Conservation (phyloP, 805 yeast species). For the Maudiozyma barnettii region DNA sequence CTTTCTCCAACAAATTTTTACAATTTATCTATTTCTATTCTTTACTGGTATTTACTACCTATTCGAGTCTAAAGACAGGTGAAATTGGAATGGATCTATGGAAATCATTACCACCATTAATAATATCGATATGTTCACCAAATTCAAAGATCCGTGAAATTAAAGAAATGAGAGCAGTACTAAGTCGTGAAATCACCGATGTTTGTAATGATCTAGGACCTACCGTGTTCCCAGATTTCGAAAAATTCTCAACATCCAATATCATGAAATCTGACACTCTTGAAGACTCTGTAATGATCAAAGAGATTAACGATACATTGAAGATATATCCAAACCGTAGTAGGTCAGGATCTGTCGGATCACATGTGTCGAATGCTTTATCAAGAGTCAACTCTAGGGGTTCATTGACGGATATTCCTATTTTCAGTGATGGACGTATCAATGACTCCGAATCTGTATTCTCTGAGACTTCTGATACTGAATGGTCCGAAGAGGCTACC, state of each 20-base stretch:
- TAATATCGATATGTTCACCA: constrained; percentile 33
- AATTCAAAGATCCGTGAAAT: constrained; percentile 39
- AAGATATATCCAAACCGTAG: constrained; percentile 12
- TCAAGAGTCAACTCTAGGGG: constrained; percentile 55
- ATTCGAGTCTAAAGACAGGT: constrained; percentile 79
- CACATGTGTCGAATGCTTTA: constrained; percentile 46
- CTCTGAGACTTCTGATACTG: constrained; percentile 2
- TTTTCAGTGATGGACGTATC: constrained; percentile 32
- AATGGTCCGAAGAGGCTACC: constrained; percentile 3
- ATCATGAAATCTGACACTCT: constrained; percentile 1
- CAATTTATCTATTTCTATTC: constrained; percentile 42
- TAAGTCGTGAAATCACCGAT: constrained; percentile 66
- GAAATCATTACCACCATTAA: constrained; percentile 71
- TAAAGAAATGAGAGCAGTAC: constrained; percentile 46
- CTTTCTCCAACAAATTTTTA: constrained; percentile 13
- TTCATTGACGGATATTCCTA: constrained; percentile 55
- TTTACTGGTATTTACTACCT: constrained; percentile 63
- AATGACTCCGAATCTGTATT: background rate
- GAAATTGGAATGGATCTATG: constrained; percentile 84
- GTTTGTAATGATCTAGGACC: constrained; percentile 81
- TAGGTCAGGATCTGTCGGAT: constrained; percentile 25
- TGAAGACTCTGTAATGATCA: constrained; percentile 1
- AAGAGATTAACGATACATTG: constrained; percentile 3
- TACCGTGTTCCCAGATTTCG: constrained; percentile 77
- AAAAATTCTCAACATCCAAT: constrained; percentile 21